These are phyloP conservation scores for Cenchrus purpureus DNA, from an alignment of 176 grass and related monocot species.

Conservation along the genomic window DNA sequence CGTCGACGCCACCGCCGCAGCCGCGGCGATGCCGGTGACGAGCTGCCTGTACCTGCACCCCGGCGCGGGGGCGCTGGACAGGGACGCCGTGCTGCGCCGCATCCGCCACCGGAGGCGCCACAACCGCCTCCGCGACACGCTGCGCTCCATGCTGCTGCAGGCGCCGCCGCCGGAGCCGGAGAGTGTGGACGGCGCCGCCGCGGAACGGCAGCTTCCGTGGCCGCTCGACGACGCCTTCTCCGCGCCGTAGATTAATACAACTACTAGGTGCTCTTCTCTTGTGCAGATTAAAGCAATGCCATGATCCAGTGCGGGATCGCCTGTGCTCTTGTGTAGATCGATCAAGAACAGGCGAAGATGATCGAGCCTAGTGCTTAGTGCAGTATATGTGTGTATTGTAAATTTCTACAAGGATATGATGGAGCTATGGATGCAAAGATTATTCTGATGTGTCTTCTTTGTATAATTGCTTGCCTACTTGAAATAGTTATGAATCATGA, in stretches of 20 bases:
- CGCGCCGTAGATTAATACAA: constrained; percentile 46
- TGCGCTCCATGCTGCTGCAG: constrained; percentile 48
- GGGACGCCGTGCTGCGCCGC: constrained; percentile 70
- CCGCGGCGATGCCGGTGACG: constrained; percentile 32
- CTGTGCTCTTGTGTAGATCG: constrained; percentile 10
- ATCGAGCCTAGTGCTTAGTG: not conserved
- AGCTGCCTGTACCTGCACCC: constrained; percentile 57
- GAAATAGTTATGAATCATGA: not conserved
- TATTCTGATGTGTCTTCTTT: not conserved
- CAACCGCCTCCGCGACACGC: constrained; percentile 43
- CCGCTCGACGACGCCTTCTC: constrained; percentile 73
- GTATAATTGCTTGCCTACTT: constrained; percentile 18
- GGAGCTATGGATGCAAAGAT: not conserved
- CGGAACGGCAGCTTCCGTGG: constrained; percentile 42
- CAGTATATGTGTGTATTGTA: not conserved
- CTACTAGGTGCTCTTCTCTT: not conserved
- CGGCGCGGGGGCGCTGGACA: constrained; percentile 46
- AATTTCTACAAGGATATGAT: not conserved
- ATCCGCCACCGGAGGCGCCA: constrained; percentile 77
- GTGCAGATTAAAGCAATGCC: constrained; percentile 16
- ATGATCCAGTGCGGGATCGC: not conserved
- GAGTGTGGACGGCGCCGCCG: constrained; percentile 17
- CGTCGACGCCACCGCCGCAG: not conserved
- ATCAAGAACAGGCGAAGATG: not conserved
- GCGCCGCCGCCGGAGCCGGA: constrained; percentile 20